A percentile compares a stretch with the other conserved stretches of the same genome.
These are phyloP conservation scores for Scheffersomyces segobiensis DNA, from an alignment of 1,139 yeast genomes.

Conservation along the genomic window DNA sequence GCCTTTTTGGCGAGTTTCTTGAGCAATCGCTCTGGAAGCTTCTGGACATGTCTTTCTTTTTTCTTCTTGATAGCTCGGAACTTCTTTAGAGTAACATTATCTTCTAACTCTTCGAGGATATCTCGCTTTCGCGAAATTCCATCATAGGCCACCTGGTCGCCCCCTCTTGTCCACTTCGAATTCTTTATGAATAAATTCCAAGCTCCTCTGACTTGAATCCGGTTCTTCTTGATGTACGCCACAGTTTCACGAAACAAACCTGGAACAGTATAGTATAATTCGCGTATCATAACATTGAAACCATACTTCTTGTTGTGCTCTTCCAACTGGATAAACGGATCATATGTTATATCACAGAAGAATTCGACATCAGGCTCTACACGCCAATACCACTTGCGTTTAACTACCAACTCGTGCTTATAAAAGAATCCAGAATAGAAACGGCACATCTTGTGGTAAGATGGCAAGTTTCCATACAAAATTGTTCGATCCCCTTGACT, in stretches of 20 bases:
- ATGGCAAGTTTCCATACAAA: constrained; percentile 75
- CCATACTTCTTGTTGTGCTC: constrained; percentile 72
- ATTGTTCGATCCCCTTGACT: constrained; percentile 79
- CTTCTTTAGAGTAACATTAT: constrained; percentile 24
- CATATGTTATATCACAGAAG: constrained; percentile 87
- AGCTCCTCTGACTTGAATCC: constrained; percentile 52
- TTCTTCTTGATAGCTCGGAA: constrained; percentile 18
- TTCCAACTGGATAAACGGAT: constrained; percentile 84
- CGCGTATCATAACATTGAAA: constrained; percentile 74
- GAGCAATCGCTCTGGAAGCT: constrained; percentile 11
- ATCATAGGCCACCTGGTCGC: constrained; percentile 21
- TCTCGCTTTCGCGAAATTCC: constrained; percentile 16
- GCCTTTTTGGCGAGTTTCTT: constrained; percentile 24
- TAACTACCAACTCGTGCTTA: constrained; percentile 67
- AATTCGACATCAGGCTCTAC: constrained; percentile 90
- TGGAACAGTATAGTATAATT: constrained; percentile 77
- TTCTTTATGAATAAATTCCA: constrained; percentile 58
- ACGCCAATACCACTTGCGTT: constrained; percentile 90
- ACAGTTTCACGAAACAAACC: constrained; percentile 71
- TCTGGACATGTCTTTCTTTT: constrained; percentile 13
- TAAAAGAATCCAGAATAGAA: constrained; percentile 79
- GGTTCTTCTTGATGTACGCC: constrained; percentile 51
- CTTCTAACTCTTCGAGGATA: constrained; percentile 28
- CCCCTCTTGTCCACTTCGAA: constrained; percentile 24
- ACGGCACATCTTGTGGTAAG: constrained; percentile 75